Evolutionary conservation across 2,329 filamentous ascomycete species (phyloP), one percentile per base, ranked within the genome.

Genomic region (Beauveria bassiana): DNA sequence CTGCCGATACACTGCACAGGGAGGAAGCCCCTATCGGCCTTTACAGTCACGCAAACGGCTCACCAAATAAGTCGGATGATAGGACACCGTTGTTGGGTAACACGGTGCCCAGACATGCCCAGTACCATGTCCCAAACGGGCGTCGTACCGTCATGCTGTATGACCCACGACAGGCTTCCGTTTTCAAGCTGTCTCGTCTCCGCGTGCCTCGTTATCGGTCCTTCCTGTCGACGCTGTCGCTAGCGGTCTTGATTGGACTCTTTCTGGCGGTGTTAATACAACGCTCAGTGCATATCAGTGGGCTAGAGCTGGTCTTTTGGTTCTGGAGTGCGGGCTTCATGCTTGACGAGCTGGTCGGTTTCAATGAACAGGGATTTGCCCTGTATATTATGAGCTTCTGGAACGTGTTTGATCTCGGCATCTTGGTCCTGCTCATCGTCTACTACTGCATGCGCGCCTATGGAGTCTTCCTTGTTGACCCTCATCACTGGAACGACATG

Each of bases 381-480:
- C 83, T 98, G 34, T 98, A 97, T 75, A 91, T 97, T 69, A 93
- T 97, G 86, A 96, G 91, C 72, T 95, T 97, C 73, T 97, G 93
- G 93, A 97, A 97, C 73, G 86, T 93, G 43, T 96, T 97, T 73
- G 93, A 97, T 70, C 79, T 97, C 43, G 93, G 93, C 9, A 97
- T 97, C 59, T 77, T 97, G 58, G 77, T 96, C 26, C 79, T 97
- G 64, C 85, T 97, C 67, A 86, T 96, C 68, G 83, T 90, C 61
- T 97, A 97, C 77, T 96, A 96, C 72, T 90, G 89, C 68, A 86
- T 97, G 77, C 86, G 93, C 61, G 81, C 95, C 16, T 96, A 96
- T 69, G 91, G 92, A 22, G 88, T 96, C 57, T 86, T 96, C 63
- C 80, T 96, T 67, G 86, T 91, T 1, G 89, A 93, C 66, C 83